These are phyloP conservation scores for Croton laevigatus DNA, from an alignment of 441 rosid genomes.

Conservation along the genomic window DNA sequence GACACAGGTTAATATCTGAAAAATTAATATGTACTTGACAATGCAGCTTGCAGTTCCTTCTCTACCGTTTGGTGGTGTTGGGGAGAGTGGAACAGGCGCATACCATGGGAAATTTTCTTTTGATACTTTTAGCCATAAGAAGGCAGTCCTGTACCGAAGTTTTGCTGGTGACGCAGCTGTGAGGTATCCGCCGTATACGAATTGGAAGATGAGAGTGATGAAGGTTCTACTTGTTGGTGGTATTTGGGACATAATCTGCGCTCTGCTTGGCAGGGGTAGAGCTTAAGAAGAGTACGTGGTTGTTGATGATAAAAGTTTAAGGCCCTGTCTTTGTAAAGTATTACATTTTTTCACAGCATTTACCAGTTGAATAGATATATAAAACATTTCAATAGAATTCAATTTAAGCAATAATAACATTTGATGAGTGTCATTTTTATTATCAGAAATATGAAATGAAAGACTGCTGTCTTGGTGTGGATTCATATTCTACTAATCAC, in stretches of 20 bases:
- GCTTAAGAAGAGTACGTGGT: constrained; percentile 10
- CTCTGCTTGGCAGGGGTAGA: constrained; percentile 33
- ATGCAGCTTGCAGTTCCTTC: constrained; percentile 51
- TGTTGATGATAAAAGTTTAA: background rate
- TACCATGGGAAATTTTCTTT: constrained; percentile 83
- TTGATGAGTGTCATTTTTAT: background rate
- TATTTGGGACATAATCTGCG: constrained; percentile 23
- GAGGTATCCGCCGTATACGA: constrained; percentile 69
- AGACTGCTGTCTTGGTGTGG: background rate
- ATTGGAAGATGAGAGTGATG: constrained; percentile 39
- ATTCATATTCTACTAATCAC: background rate
- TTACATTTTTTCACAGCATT: too few relatives aligned
- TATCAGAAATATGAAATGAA: background rate
- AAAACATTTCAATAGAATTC: too few relatives aligned
- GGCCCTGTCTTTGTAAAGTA: background rate
- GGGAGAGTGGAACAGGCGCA: constrained; percentile 77
- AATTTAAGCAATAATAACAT: background rate
- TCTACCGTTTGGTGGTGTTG: constrained; percentile 81
- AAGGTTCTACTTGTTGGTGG: constrained; percentile 38
- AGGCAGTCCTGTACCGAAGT: constrained; percentile 56
- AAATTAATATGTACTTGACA: constrained; percentile 14
- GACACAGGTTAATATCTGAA: constrained; percentile 11
- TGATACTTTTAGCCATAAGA: constrained; percentile 72
- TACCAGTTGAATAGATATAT: too few relatives aligned
- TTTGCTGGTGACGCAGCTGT: constrained; percentile 43